Base-by-base conservation (phyloP, 371 early-diverging fungal species). In the Paraphysoderma sedebokerense region DNA sequence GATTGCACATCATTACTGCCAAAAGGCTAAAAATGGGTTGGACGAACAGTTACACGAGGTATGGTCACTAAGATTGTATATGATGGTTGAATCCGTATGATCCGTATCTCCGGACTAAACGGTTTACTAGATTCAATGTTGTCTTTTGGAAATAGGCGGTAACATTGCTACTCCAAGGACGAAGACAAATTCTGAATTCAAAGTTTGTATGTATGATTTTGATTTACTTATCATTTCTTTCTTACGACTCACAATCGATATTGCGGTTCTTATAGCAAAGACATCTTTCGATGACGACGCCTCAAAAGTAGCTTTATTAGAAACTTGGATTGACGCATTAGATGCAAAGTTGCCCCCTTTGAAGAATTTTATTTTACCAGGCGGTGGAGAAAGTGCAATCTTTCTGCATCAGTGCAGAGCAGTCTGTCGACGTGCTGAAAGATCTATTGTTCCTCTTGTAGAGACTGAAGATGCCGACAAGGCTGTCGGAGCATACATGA, bases 101-200 rank as follows among this genome's bases (percentile, higher is more conserved):
- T n/a, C n/a, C n/a, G n/a, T n/a, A n/a, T n/a, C n/a, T n/a, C n/a
- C n/a, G n/a, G n/a, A n/a, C n/a, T n/a, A n/a, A n/a, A n/a, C n/a
- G n/a, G n/a, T n/a, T n/a, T n/a, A n/a, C n/a, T 44, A 85, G 78
- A 76, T 92, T 37, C 92, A 92, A 70, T 86, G 89, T 54, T 66
- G 77, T 20, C 56, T 93, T 38, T 89, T 87, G 58, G 91, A 93
- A 54, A 67, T 87, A 20, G 86, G 86, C 1, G 77, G 87, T 24
- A 87, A 87, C 60, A 69, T 91, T 38, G 93, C 93, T 8, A 93
- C 93, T 9, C 93, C 93, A 35, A 63, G 87, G 32, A 60, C 60
- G 20, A 70, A 79, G 3, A 63, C 63, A 38, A 74, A 77, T 31
- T 33, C 45, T 37, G 59, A 66, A 44, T 54, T 73, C 39, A 61